A percentile compares a stretch with the other conserved stretches of the same genome.
Evolutionary conservation across 2,329 filamentous ascomycete species (phyloP).

Genomic region (Monosporascus sp.): DNA sequence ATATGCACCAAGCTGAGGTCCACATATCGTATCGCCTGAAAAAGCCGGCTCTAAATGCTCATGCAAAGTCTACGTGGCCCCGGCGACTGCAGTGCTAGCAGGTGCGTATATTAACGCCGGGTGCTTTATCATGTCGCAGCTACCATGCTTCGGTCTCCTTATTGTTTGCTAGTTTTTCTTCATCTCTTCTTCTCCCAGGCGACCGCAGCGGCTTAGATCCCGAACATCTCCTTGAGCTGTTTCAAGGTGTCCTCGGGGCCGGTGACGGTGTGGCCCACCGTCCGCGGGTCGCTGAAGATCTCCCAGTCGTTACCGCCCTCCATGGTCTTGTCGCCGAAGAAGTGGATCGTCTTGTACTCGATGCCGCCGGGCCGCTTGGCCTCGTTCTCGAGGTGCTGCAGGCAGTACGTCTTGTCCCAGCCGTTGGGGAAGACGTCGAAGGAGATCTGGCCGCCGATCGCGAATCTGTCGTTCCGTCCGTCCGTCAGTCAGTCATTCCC

Average conservation of each 20-base stretch:
- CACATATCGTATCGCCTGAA: too few relatives aligned
- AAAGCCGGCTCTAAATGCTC: too few relatives aligned
- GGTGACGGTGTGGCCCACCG: constrained; percentile 78
- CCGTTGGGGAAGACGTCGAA: constrained; percentile 96
- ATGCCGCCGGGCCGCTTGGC: constrained; percentile 64
- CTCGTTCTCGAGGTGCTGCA: constrained; percentile 80
- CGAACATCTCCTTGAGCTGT: constrained; percentile 77
- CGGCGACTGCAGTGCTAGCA: too few relatives aligned
- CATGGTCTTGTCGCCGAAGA: constrained; percentile 96
- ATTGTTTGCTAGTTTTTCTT: too few relatives aligned
- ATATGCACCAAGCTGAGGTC: background rate
- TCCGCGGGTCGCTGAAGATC: constrained; percentile 79
- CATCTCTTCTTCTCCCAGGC: too few relatives aligned
- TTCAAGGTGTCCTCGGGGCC: constrained; percentile 77
- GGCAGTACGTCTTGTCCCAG: constrained; percentile 99
- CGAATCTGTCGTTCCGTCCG: constrained; percentile 54
- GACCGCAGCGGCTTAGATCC: constrained; percentile 39
- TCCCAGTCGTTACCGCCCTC: constrained; percentile 93
- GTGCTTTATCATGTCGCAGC: too few relatives aligned
- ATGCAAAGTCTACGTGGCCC: too few relatives aligned
- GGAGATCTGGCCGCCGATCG: constrained; percentile 94
- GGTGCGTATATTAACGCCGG: too few relatives aligned
- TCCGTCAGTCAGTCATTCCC: too few relatives aligned
- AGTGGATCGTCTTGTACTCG: constrained; percentile 84
- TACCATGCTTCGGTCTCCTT: too few relatives aligned